These are phyloP conservation scores for Rhexocercosporidium sp. DNA, from an alignment of 2,329 filamentous ascomycete genomes.

Conservation along the genomic window DNA sequence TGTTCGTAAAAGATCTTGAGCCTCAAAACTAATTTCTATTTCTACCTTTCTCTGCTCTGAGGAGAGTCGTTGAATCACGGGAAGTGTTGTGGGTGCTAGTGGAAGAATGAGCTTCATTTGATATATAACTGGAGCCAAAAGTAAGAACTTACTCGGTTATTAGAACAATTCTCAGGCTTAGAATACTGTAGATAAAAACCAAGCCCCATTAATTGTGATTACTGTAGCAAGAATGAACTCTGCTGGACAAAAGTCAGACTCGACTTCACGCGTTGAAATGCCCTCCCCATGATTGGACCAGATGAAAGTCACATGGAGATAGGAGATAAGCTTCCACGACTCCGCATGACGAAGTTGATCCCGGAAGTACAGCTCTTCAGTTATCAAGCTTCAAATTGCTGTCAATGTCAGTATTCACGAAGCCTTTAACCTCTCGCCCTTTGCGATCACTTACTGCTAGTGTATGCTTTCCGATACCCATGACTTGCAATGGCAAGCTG, in stretches of 20 bases:
- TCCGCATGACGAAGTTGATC: constrained; percentile 9
- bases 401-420: constrained; percentile 27
- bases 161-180: not conserved
- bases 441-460: constrained; percentile 25
- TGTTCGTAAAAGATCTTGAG: not conserved
- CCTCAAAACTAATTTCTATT: not conserved
- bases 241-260: not conserved
- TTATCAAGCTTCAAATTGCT: not conserved
- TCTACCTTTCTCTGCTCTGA: constrained; percentile 23
- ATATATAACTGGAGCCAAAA: not conserved
- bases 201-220: not conserved
- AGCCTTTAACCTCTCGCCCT: constrained; percentile 21
- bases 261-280: not conserved
- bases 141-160: not conserved
- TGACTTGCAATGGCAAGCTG: not conserved
- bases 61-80: constrained; percentile 27
- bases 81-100: constrained; percentile 23
- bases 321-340: constrained; percentile 16
- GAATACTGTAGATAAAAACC: too few species aligned
- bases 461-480: constrained; percentile 16
- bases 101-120: constrained; percentile 25
- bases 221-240: too few species aligned
- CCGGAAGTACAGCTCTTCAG: not conserved
- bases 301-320: constrained; percentile 13
- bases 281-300: not conserved